phyloP scores from a whole-genome alignment of 352 stramenopile species.

The Salisapilia sapeloensis region DNA sequence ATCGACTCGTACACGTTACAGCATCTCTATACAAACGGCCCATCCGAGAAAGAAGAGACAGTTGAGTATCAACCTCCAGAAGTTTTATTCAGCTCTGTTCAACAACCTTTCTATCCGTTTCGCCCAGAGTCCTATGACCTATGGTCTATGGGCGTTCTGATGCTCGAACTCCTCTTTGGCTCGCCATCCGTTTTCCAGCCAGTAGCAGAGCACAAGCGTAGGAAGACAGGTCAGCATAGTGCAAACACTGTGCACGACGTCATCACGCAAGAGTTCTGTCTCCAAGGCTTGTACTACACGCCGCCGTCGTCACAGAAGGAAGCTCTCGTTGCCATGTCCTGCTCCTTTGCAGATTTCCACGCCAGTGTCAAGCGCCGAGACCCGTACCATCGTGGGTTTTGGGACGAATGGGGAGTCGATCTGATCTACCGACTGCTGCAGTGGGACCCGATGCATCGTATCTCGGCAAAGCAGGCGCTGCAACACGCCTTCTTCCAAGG shows the following conservation, averaged over 20 bases:
- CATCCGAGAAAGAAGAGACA: constrained; percentile 84
- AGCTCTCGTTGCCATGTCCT: constrained; percentile 59
- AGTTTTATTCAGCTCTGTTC: constrained; percentile 47
- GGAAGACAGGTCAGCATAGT: constrained; percentile 10
- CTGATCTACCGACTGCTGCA: constrained; percentile 89
- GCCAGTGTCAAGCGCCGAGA: constrained; percentile 82
- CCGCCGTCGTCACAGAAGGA: constrained; percentile 44
- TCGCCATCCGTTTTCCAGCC: constrained; percentile 86
- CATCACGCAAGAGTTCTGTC: constrained; percentile 74
- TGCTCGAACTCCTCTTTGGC: constrained; percentile 91
- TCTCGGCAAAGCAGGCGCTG: constrained; percentile 56
- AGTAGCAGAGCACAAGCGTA: constrained; percentile 51
- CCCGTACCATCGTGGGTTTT: constrained; percentile 80
- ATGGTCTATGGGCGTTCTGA: constrained; percentile 90
- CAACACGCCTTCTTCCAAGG: constrained; percentile 79
- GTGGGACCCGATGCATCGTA: constrained; percentile 83
- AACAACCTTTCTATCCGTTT: constrained; percentile 37
- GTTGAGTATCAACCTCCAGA: constrained; percentile 92
- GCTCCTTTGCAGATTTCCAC: constrained; percentile 84
- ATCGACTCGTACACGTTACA: constrained; percentile 58
- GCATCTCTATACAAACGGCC: constrained; percentile 65
- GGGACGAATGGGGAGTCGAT: constrained; percentile 70
- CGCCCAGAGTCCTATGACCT: constrained; percentile 72
- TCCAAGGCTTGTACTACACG: constrained; percentile 33
- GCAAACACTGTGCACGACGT: constrained; percentile 68